Base-by-base conservation (phyloP, 2,329 filamentous ascomycete genomes). In the Cladophialophora exuberans region DNA sequence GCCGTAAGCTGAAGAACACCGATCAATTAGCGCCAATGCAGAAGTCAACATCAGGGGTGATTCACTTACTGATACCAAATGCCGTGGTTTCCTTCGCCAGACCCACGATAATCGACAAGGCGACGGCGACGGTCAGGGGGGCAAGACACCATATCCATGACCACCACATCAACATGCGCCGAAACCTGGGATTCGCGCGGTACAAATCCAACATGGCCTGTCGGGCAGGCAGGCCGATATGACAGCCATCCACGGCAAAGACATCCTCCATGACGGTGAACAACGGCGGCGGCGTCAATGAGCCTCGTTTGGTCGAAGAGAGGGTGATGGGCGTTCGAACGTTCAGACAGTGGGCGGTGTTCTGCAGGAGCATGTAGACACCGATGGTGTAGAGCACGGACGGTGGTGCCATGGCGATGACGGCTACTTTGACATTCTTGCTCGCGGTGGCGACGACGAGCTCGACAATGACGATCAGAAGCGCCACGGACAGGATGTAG, bases 191-290 rank as follows among this genome's bases (percentile, higher is more conserved):
- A 15, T 25, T 45, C 23, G 23, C 42, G 13, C 17, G n/a, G 23
- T 45, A 45, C 6, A 25, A 18, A 11, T 22, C 25, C 13, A 45
- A 17, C 42, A 45, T 45, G 7, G 42, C 42, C 6, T 45, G 23
- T 11, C 42, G 23, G 23, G 42, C 42, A 5, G 42, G 42, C 18
- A 45, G 25, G 26, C 42, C 42, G 13, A 31, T 9, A 17, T 45
- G 42, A 15, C 42, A 45, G 42, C 41, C 41, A 23, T 44, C 41
- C 22, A 44, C 41, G 41, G 41, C 41, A 3, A 44, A 20, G n/a
- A 44, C 28, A 23, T 44, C 41, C 10, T 44, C 41, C 10, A 44
- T 20, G 11, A 44, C 41, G 13, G 28, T 23, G 20, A 44, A 44
- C 11, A 44, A 20, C 13, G 22, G 22, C 9, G 41, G 41, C 13